phyloP scores from a whole-genome alignment of 805 yeast species.

The Candida koratica region DNA sequence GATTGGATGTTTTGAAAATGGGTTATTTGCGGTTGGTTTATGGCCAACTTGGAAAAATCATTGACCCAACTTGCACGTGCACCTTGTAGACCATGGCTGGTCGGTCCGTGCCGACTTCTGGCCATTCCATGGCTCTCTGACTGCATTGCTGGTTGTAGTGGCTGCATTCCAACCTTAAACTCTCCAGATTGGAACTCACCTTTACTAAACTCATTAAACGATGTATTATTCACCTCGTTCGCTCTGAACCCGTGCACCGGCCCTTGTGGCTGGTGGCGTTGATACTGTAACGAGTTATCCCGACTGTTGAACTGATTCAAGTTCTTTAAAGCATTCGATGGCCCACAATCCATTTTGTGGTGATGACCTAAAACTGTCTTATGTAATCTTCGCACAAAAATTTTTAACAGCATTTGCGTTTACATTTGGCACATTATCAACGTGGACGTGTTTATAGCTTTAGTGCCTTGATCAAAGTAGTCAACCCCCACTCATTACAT shows the following conservation, averaged over 20 bases:
- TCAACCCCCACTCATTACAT: neutral
- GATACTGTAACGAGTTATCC: conserved; percentile 37
- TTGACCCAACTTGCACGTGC: conserved; percentile 5
- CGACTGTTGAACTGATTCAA: conserved; percentile 38
- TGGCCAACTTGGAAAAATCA: conserved; percentile 9
- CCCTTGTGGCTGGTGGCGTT: conserved; percentile 1
- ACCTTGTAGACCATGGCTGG: conserved; percentile 1
- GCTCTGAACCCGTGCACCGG: conserved; percentile 16
- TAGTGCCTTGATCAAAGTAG: neutral
- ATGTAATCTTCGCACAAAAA: conserved; percentile 4
- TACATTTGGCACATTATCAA: conserved; percentile 5
- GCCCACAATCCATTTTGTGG: conserved; percentile 37
- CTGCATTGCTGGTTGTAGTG: neutral
- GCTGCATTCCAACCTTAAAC: neutral
- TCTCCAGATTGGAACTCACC: neutral
- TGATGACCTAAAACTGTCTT: conserved; percentile 1
- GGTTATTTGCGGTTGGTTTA: neutral
- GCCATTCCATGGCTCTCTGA: neutral
- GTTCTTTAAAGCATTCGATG: conserved; percentile 40
- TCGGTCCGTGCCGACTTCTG: neutral
- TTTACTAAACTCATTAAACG: conserved; percentile 30
- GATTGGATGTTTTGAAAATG: neutral
- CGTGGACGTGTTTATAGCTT: neutral
- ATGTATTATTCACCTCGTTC: conserved; percentile 36
- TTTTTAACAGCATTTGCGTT: conserved; percentile 4